phyloP scores from a whole-genome alignment of 176 grass and related monocot genomes.

The Juncus inflexus region DNA sequence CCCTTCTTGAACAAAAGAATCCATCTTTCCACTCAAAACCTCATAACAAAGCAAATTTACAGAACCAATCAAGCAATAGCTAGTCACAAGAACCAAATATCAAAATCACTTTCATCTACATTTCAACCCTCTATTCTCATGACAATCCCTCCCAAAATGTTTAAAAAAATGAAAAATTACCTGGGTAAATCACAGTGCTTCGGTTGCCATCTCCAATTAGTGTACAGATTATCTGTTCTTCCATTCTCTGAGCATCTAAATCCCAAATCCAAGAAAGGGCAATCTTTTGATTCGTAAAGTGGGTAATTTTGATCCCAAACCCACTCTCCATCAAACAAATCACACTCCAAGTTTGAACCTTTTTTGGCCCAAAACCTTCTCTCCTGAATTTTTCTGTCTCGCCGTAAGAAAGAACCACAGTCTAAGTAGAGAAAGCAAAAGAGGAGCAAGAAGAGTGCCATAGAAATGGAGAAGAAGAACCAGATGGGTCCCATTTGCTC shows the following conservation, averaged over 20 bases:
- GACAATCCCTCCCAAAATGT: background rate
- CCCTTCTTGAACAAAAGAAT: background rate
- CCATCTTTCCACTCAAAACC: background rate
- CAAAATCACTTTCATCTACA: background rate
- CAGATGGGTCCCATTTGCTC: constrained; percentile 13
- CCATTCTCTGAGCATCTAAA: constrained; percentile 93
- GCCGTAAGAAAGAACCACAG: background rate
- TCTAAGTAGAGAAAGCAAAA: constrained; percentile 18
- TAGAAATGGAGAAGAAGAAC: constrained; percentile 17
- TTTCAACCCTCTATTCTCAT: background rate
- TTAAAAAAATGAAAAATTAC: constrained; percentile 23
- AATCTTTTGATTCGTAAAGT: constrained; percentile 67
- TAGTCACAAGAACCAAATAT: background rate
- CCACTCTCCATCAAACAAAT: constrained; percentile 89
- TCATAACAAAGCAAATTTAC: background rate
- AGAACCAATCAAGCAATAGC: background rate
- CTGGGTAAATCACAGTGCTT: constrained; percentile 66
- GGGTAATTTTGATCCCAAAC: constrained; percentile 70
- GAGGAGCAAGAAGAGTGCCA: constrained; percentile 15
- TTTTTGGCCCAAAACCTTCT: background rate
- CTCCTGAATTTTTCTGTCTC: constrained; percentile 6
- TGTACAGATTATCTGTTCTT: constrained; percentile 54
- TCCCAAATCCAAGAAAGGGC: constrained; percentile 65
- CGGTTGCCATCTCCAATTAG: constrained; percentile 83
- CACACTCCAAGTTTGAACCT: constrained; percentile 32